Percentiles rank a stretch among this genome's conserved stretches.
Conservation (phyloP, 345 rosid species). For the Carallia brachiata region DNA sequence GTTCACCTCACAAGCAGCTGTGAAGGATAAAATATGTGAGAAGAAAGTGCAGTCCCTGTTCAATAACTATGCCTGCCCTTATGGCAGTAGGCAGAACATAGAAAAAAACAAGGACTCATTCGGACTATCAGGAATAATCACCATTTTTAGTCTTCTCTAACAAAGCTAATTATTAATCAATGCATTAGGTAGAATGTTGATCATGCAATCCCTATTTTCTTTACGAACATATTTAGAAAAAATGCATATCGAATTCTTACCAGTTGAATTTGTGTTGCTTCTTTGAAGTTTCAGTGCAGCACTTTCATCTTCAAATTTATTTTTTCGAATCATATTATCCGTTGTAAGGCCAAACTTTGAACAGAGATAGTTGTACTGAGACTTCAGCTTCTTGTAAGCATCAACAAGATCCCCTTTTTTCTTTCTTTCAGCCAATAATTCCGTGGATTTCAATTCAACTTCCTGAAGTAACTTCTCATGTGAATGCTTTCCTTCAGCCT, state of each 20-base stretch:
- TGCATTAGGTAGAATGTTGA: neutral
- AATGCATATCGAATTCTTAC: slow-evolving; percentile 31
- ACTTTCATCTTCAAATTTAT: slow-evolving; percentile 38
- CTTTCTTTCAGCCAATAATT: slow-evolving; percentile 45
- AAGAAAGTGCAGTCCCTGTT: slow-evolving; percentile 4
- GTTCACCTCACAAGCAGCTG: slow-evolving; percentile 23
- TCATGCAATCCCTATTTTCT: slow-evolving; percentile 1
- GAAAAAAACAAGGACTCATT: too few species aligned
- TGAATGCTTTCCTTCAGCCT: slow-evolving; percentile 28
- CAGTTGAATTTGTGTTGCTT: slow-evolving; percentile 31
- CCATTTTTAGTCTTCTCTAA: neutral
- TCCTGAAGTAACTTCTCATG: slow-evolving; percentile 38
- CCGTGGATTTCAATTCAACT: slow-evolving; percentile 40
- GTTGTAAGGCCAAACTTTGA: slow-evolving; percentile 46
- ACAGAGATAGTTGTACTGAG: slow-evolving; percentile 61
- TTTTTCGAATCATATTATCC: slow-evolving; percentile 36
- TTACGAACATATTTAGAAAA: neutral
- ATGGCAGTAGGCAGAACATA: too few species aligned
- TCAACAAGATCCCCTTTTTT: slow-evolving; percentile 34
- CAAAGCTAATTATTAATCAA: slow-evolving; percentile 9
- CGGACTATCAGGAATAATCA: neutral
- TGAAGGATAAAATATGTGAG: slow-evolving; percentile 13
- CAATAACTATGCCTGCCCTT: neutral
- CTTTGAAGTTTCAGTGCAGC: slow-evolving; percentile 29
- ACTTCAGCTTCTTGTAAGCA: slow-evolving; percentile 59